Percentiles rank a stretch among this genome's conserved stretches.
Evolutionary conservation across 169 alveolate genomes (phyloP).

Genomic region (Hammondia hammondi): DNA sequence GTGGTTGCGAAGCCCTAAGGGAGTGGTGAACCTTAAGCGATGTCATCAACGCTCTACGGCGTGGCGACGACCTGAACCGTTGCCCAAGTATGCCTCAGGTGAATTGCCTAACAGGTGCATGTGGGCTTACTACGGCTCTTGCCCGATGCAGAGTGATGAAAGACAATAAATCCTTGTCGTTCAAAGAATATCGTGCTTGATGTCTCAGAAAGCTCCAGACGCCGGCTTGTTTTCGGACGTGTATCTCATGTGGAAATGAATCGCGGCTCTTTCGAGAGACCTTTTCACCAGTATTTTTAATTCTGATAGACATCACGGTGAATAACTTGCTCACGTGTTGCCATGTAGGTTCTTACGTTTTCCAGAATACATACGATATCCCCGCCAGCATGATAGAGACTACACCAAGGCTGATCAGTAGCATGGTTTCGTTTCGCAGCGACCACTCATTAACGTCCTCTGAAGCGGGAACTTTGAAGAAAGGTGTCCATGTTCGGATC

Average conservation of each 20-base stretch:
- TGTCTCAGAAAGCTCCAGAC: constrained; percentile 5
- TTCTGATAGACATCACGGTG: background rate
- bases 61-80: constrained; percentile 12
- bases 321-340: too few relatives aligned
- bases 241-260: background rate
- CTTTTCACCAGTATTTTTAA: background rate
- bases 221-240: background rate
- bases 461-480: background rate
- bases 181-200: background rate
- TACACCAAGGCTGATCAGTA: background rate
- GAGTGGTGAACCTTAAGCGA: background rate
- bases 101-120: background rate
- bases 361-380: background rate
- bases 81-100: background rate
- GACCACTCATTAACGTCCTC: background rate
- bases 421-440: background rate
- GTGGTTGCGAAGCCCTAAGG: background rate
- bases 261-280: too few relatives aligned
- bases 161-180: background rate
- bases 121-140: background rate
- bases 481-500: background rate
- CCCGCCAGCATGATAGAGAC: background rate
- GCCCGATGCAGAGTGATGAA: background rate
- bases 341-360: background rate
- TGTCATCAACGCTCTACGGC: background rate